Evolutionary conservation across 768 basidiomycete genomes (phyloP).

Genomic region (Trichaptum fuscoviolaceum): DNA sequence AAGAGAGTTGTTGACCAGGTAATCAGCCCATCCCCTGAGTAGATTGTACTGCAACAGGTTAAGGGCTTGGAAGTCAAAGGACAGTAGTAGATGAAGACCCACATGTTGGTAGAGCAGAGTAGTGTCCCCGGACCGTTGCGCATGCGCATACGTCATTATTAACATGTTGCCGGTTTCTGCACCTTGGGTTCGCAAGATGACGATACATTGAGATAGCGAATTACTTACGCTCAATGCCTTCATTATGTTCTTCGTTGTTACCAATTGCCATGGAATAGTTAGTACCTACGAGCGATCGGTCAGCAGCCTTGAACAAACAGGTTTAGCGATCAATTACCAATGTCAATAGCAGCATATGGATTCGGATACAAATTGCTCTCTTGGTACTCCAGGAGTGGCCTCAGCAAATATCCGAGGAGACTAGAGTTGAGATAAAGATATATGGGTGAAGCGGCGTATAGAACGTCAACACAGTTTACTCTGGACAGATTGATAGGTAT

Average conservation of each 20-base stretch:
- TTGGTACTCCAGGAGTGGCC: constrained; percentile 19
- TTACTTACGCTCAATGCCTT: constrained; percentile 2
- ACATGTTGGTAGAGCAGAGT: constrained; percentile 45
- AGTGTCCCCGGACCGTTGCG: constrained; percentile 44
- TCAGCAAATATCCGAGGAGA: constrained; percentile 9
- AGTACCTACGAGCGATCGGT: no score
- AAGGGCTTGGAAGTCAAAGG: background rate
- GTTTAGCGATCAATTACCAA: constrained; percentile 8
- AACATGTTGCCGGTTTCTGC: constrained; percentile 54
- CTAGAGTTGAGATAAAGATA: constrained; percentile 15
- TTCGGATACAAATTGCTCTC: constrained; percentile 13
- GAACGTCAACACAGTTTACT: constrained; percentile 13
- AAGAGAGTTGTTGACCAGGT: constrained; percentile 46
- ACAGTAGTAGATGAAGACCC: constrained; percentile 13
- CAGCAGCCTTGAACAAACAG: no score
- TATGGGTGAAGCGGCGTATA: constrained; percentile 16
- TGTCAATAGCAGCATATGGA: constrained; percentile 15
- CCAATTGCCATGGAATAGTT: background rate
- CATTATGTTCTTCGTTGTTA: background rate
- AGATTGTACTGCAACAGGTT: constrained; percentile 32
- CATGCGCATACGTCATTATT: constrained; percentile 63
- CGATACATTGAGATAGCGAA: background rate
- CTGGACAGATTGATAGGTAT: constrained; percentile 10
- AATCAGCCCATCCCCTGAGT: constrained; percentile 61
- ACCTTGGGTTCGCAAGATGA: background rate